Conservation (phyloP, 352 stramenopile species). For the Aphanomyces stellatus region DNA sequence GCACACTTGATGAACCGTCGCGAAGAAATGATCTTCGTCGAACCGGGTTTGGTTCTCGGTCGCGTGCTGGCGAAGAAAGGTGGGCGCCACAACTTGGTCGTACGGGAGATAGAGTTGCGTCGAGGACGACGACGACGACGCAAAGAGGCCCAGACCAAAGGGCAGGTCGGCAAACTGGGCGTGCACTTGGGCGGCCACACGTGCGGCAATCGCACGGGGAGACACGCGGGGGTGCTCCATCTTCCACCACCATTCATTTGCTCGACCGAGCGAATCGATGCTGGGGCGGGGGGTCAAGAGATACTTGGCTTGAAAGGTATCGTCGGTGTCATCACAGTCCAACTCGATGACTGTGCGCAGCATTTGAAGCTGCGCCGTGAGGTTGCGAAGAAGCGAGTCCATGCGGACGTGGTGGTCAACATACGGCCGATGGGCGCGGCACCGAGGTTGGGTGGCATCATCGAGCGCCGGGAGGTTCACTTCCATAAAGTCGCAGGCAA, state of each 20-base stretch:
- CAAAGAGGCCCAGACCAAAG: slow-evolving; percentile 3
- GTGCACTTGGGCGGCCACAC: background rate
- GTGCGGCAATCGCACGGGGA: background rate
- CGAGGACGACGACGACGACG: background rate
- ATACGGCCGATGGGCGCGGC: slow-evolving; percentile 1
- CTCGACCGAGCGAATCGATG: background rate
- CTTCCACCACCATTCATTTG: background rate
- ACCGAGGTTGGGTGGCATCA: background rate
- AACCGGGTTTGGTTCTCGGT: slow-evolving; percentile 2
- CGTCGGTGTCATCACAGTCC: background rate
- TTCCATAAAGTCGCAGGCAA: slow-evolving; percentile 10
- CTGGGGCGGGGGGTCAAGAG: background rate
- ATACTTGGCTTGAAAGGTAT: background rate
- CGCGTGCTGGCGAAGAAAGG: background rate
- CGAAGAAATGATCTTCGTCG: slow-evolving; percentile 19
- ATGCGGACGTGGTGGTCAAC: slow-evolving; percentile 8
- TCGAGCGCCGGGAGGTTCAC: background rate
- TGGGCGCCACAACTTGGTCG: background rate
- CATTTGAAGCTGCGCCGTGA: slow-evolving; percentile 9
- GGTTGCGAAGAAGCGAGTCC: slow-evolving; percentile 12
- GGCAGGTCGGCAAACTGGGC: slow-evolving; percentile 10
- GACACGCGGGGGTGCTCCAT: background rate
- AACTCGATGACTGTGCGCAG: slow-evolving; percentile 11
- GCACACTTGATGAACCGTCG: slow-evolving; percentile 14
- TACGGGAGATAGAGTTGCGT: slow-evolving; percentile 5